phyloP scores from a whole-genome alignment of 2,329 filamentous ascomycete genomes.

The Didymella exigua region DNA sequence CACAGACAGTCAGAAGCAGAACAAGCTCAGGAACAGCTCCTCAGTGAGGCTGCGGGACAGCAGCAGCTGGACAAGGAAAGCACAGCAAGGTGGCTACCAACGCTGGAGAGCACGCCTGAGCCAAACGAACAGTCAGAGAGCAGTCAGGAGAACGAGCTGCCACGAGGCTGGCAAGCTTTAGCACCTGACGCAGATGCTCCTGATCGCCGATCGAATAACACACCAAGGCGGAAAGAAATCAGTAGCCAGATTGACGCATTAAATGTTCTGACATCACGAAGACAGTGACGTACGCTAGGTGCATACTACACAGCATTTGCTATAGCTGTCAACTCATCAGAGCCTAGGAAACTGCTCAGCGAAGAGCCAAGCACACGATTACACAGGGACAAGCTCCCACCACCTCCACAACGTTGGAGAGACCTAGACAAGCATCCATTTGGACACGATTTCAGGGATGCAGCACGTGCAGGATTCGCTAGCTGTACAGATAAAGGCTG shows the following conservation, averaged over 20 bases:
- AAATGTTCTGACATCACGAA: not conserved
- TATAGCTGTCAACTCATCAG: not conserved
- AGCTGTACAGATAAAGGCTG: constrained; percentile 14
- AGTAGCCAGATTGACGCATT: not conserved
- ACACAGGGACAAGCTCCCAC: not conserved
- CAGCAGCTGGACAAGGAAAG: not conserved
- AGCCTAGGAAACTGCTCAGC: not conserved
- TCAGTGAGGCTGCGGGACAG: not conserved
- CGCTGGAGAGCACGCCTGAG: not conserved
- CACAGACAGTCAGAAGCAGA: not conserved
- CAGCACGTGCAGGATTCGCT: not conserved
- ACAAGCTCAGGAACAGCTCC: not conserved
- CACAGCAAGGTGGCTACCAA: not conserved
- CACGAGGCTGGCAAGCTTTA: constrained; percentile 4
- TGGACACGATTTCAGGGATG: constrained; percentile 1
- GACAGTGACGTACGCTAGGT: not conserved
- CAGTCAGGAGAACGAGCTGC: not conserved
- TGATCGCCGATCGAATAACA: not conserved
- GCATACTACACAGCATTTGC: not conserved
- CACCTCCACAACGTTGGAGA: too few relatives aligned
- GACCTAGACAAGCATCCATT: not conserved
- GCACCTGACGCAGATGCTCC: constrained; percentile 11
- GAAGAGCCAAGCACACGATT: not conserved
- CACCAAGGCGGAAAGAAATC: not conserved
- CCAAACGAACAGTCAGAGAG: not conserved